Percentiles rank a stretch among this genome's conserved stretches.
These are phyloP conservation scores for Murraya paniculata DNA, from an alignment of 345 rosid species.

Conservation along the genomic window DNA sequence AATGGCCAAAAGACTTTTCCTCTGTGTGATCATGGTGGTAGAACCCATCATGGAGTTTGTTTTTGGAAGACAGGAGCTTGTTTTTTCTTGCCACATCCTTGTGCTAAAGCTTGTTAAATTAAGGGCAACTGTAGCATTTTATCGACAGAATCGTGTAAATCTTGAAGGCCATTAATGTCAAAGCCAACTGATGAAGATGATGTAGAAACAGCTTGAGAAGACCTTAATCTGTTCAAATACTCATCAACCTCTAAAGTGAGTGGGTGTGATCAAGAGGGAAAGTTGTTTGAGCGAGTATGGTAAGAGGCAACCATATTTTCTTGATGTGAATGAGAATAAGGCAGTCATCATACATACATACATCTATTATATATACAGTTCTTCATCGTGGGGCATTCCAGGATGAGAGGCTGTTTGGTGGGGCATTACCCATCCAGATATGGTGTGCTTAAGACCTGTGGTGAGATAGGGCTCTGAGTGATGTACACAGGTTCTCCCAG, in stretches of 20 bases:
- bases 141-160: constrained; percentile 35
- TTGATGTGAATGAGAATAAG: neutral
- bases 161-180: constrained; percentile 23
- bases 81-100: neutral
- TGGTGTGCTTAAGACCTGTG: too few relatives aligned
- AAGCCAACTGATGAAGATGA: neutral
- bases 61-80: neutral
- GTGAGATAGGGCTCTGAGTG: too few relatives aligned
- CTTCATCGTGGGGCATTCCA: too few relatives aligned
- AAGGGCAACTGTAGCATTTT: neutral
- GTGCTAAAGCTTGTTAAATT: constrained; percentile 10
- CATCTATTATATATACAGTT: too few relatives aligned
- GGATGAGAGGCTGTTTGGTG: too few relatives aligned
- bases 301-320: constrained; percentile 25
- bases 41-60: neutral
- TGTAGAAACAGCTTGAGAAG: constrained; percentile 5
- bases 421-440: too few relatives aligned
- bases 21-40: neutral
- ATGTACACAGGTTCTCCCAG: too few relatives aligned
- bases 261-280: constrained; percentile 42
- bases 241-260: constrained; percentile 32
- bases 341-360: too few relatives aligned
- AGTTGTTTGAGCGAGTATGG: constrained; percentile 45
- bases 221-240: constrained; percentile 18
- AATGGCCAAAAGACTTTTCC: neutral